Evolutionary conservation across 495 filamentous ascomycete genomes (phyloP), one percentile per base, ranked within the genome.

Genomic region (Aspergillus saccharolyticus): DNA sequence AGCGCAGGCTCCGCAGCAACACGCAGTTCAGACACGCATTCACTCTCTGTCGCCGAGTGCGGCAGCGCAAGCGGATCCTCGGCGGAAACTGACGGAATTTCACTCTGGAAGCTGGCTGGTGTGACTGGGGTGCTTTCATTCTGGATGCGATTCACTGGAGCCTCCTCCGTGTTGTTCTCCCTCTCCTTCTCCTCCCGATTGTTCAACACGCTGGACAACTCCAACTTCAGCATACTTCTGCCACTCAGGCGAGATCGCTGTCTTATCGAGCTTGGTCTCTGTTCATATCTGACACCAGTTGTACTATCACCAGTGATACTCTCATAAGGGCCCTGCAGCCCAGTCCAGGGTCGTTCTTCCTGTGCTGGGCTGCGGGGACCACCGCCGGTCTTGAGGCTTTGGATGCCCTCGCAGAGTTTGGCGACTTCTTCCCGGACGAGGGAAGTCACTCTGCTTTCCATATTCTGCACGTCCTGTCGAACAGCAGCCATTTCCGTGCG

Each of bases 361-460:
- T 57, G 44, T 17, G 17, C 18, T 54, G 44, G 39, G 42, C 1
- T 17, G 22, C 42, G 20, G 53, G 30, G 21, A 17, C 14, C n/a
- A 17, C 14, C n/a, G 15, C 12, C 16, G n/a, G 6, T 18, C 53
- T 54, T 42, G 18, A 57, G 20, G n/a, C 51, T 47, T 3, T 39
- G 28, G 4, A 67, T 44, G 15, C 65, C 66, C 6, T 28, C 19
- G n/a, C 49, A 57, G 25, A 65, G 8, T 25, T 55, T 60, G 5
- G 19, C 24, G 0, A 63, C 16, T 54, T 68, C 66, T 16, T 52
- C 20, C 3, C 60, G 58, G n/a, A 69, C 21, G 15, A 53, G 21
- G 0, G 17, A 17, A 25, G 28, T 28, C 6, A 66, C 44, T 7
- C 55, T 57, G 14, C 61, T 47, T 17, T 70, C 60, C 16, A 52